Conservation (phyloP, 163 green algal genomes). For the Prototheca stagnorum region DNA sequence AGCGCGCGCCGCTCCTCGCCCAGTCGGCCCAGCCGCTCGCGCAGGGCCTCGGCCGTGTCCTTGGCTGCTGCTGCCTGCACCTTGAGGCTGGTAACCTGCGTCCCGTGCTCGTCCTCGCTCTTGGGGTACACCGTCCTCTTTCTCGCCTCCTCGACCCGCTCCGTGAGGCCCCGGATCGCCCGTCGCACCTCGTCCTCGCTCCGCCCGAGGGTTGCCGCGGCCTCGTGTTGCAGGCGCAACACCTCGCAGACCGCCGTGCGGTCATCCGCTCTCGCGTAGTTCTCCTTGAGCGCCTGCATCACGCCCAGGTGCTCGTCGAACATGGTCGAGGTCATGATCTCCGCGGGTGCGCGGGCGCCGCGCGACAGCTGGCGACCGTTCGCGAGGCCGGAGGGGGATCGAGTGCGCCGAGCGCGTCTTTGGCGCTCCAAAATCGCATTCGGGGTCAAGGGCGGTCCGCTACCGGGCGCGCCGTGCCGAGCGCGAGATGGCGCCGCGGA, state of each 20-base stretch:
- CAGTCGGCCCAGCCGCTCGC: too few relatives aligned
- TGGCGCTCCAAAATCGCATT: neutral
- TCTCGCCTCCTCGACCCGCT: neutral
- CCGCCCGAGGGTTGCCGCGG: neutral
- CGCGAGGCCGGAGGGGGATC: neutral
- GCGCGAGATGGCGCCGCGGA: too few relatives aligned
- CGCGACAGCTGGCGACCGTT: neutral
- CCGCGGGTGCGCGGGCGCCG: neutral
- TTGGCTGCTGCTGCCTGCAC: too few relatives aligned
- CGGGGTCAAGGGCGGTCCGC: too few relatives aligned
- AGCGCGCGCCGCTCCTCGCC: too few relatives aligned
- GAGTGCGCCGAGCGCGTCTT: neutral
- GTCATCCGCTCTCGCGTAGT: constrained; percentile 16
- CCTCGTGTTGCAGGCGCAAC: constrained; percentile 8
- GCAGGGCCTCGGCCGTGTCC: too few relatives aligned
- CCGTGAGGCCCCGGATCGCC: constrained; percentile 10
- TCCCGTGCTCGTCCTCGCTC: constrained; percentile 8
- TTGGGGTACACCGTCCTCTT: constrained; percentile 7
- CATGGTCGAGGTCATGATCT: neutral
- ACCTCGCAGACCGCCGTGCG: constrained; percentile 3
- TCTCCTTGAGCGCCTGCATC: constrained; percentile 17
- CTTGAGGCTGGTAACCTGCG: too few relatives aligned
- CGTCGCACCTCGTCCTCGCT: constrained; percentile 14
- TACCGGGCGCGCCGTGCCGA: too few relatives aligned
- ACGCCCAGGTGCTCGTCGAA: constrained; percentile 23